Evolutionary conservation across 2,329 filamentous ascomycete species (phyloP).

Genomic region (Leptodontidium sp.): DNA sequence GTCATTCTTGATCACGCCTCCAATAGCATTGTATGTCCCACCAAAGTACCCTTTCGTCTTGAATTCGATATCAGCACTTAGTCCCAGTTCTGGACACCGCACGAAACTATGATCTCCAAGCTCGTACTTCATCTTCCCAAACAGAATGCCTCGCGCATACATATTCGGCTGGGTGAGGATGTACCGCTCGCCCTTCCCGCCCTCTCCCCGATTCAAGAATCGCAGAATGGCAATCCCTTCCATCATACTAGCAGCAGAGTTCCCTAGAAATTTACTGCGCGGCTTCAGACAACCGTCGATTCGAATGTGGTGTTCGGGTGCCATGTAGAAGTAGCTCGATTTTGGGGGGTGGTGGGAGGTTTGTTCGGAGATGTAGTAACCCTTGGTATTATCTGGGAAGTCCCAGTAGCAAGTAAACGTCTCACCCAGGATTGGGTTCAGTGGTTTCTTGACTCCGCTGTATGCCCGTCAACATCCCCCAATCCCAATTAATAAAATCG

Average conservation of each 20-base stretch:
- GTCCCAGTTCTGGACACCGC: conserved; percentile 84
- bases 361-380: conserved; percentile 97
- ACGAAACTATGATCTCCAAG: conserved; percentile 96
- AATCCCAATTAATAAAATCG: background rate
- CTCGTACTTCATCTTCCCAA: conserved; percentile 99
- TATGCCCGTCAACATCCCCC: conserved; percentile 10
- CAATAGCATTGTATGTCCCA: conserved; percentile 95
- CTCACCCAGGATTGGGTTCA: conserved; percentile 96
- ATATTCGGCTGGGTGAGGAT: conserved; percentile 98
- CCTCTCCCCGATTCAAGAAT: conserved; percentile 78
- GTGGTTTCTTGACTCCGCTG: conserved; percentile 96
- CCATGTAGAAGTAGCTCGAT: conserved; percentile 99
- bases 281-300: conserved; percentile 97
- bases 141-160: conserved; percentile 96
- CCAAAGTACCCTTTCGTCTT: conserved; percentile 98
- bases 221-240: conserved; percentile 91
- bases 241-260: conserved; percentile 98
- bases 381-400: conserved; percentile 80
- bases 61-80: conserved; percentile 94
- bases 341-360: conserved; percentile 98
- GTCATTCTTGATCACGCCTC: conserved; percentile 88
- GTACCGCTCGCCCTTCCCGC: conserved; percentile 81
- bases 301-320: conserved; percentile 89
- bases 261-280: conserved; percentile 92
- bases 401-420: conserved; percentile 97